Evolutionary conservation across 106 monocot genomes (phyloP).

Genomic region (Ottelia alismoides): DNA sequence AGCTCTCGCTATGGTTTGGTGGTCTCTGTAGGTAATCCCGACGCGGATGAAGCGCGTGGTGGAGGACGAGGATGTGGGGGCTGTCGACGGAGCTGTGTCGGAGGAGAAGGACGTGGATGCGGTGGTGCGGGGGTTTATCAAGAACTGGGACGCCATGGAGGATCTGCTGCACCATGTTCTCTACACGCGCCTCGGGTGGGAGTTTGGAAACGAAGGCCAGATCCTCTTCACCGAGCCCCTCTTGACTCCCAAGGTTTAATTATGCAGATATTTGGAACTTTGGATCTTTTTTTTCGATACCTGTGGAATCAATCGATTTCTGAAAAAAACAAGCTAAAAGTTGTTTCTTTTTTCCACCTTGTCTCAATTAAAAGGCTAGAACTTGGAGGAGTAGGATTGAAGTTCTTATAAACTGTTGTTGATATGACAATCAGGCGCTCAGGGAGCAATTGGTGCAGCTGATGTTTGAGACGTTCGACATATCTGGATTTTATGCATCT

Average conservation of each 20-base stretch:
- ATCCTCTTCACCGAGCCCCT: conserved; percentile 93
- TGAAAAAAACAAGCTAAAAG: no score
- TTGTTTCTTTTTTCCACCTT: no score
- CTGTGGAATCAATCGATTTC: no score
- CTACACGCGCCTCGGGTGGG: conserved; percentile 89
- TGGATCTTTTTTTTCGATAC: no score
- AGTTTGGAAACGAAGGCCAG: conserved; percentile 90
- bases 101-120: conserved; percentile 64
- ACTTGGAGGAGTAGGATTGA: no score
- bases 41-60: conserved; percentile 81
- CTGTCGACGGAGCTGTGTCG: conserved; percentile 25
- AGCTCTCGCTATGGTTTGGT: no score
- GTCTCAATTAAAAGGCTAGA: no score
- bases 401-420: no score
- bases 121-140: conserved; percentile 80
- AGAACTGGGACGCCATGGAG: conserved; percentile 96
- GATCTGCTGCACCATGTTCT: conserved; percentile 76
- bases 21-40: conserved; percentile 91
- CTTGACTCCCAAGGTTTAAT: conserved; percentile 90
- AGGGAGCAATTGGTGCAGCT: conserved; percentile 88
- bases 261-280: no score
- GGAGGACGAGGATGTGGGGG: conserved; percentile 48
- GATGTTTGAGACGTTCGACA: conserved; percentile 97
- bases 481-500: conserved; percentile 98
- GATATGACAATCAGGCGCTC: no score